Percentiles rank a stretch among this genome's conserved stretches.
These are phyloP conservation scores for Diplodia corticola DNA, from an alignment of 2,329 filamentous ascomycete species.

Conservation along the genomic window DNA sequence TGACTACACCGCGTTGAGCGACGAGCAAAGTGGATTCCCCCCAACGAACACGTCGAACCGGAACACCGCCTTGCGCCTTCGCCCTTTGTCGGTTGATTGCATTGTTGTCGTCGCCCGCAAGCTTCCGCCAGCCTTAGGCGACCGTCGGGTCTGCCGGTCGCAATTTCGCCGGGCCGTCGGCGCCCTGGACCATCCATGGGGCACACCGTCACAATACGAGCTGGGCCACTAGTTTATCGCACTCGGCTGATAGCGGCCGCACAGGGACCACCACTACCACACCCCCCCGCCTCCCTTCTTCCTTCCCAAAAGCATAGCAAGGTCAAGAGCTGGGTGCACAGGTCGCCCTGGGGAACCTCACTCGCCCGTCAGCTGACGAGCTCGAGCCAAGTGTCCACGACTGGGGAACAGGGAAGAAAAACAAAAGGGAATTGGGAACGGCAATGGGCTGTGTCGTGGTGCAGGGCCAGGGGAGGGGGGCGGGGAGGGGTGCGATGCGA, in stretches of 20 bases:
- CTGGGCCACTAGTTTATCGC: background rate
- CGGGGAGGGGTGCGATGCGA: too few species aligned
- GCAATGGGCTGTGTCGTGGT: background rate
- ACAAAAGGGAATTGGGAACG: background rate
- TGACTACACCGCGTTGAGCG: constrained; percentile 17
- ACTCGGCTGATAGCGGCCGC: constrained; percentile 11
- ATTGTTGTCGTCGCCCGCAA: too few species aligned
- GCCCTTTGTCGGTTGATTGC: too few species aligned
- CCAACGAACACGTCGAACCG: background rate
- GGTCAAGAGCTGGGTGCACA: constrained; percentile 1
- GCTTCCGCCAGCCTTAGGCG: too few species aligned
- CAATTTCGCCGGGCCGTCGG: constrained; percentile 12
- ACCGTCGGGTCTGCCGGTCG: constrained; percentile 1
- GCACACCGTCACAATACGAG: constrained; percentile 19
- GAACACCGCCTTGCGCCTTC: background rate
- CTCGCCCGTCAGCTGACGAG: constrained; percentile 10
- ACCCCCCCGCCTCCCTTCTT: too few species aligned
- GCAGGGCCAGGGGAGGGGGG: background rate
- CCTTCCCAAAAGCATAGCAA: too few species aligned
- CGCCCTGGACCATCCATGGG: too few species aligned
- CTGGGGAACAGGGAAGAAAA: background rate
- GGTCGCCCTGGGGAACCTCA: background rate
- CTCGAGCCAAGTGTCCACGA: background rate
- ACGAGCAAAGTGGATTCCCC: background rate
- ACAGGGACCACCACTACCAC: background rate